These are phyloP conservation scores for Alternaria sp. DNA, from an alignment of 2,329 filamentous ascomycete species.

Conservation along the genomic window DNA sequence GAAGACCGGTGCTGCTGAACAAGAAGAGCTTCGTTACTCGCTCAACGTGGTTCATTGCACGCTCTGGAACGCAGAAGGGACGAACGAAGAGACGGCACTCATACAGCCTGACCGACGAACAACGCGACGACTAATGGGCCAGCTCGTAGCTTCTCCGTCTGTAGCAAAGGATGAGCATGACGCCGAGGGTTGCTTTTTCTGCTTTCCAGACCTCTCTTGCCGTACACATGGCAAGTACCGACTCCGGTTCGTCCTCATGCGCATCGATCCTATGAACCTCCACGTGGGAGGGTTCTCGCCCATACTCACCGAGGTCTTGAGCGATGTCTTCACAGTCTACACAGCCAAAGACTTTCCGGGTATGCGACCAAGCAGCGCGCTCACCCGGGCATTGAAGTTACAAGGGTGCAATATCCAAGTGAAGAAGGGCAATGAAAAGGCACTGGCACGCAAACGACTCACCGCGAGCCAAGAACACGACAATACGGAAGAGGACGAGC, in stretches of 20 bases:
- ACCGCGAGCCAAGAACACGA: constrained; percentile 51
- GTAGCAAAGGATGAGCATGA: constrained; percentile 76
- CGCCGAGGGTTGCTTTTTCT: constrained; percentile 81
- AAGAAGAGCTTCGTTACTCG: constrained; percentile 68
- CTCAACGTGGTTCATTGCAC: constrained; percentile 78
- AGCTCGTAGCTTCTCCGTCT: constrained; percentile 77
- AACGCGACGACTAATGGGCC: constrained; percentile 79
- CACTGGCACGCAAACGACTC: constrained; percentile 50
- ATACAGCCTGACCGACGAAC: constrained; percentile 75
- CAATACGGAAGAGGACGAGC: constrained; percentile 46
- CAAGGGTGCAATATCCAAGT: constrained; percentile 85
- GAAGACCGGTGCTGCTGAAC: constrained; percentile 54
- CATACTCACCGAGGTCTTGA: constrained; percentile 62
- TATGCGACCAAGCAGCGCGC: constrained; percentile 76
- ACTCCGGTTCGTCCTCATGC: constrained; percentile 74
- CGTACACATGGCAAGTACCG: constrained; percentile 78
- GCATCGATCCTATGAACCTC: constrained; percentile 68
- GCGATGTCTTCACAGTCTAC: constrained; percentile 77
- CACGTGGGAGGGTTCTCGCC: constrained; percentile 58
- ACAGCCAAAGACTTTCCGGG: constrained; percentile 87
- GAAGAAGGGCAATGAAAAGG: constrained; percentile 81
- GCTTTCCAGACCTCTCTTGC: constrained; percentile 82
- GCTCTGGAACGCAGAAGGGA: constrained; percentile 73
- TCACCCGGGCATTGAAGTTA: constrained; percentile 76
- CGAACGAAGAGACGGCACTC: constrained; percentile 68